Conservation (phyloP, 75 land plant species). For the Pinus albicaulis region DNA sequence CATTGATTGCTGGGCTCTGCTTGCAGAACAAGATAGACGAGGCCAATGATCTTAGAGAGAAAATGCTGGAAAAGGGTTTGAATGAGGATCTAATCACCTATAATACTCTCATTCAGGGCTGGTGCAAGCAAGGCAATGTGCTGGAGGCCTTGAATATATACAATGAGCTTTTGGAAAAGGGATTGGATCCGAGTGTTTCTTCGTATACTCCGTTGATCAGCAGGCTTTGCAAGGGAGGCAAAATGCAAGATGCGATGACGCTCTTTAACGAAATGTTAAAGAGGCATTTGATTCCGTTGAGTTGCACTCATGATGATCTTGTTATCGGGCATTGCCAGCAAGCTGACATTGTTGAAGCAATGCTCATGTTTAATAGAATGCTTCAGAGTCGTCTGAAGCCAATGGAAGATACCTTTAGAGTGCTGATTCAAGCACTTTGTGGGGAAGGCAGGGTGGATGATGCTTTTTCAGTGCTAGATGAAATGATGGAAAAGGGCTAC, state of each 20-base stretch:
- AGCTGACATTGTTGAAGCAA: slow-evolving; percentile 27
- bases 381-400: slow-evolving; percentile 28
- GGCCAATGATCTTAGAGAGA: slow-evolving; percentile 24
- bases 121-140: slow-evolving; percentile 47
- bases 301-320: slow-evolving; percentile 25
- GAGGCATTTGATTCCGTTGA: slow-evolving; percentile 27
- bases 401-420: slow-evolving; percentile 20
- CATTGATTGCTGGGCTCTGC: slow-evolving; percentile 41
- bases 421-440: slow-evolving; percentile 14
- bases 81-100: slow-evolving; percentile 53
- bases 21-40: slow-evolving; percentile 21
- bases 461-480: slow-evolving; percentile 24
- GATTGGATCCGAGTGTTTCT: slow-evolving; percentile 30
- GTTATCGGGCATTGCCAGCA: slow-evolving; percentile 29
- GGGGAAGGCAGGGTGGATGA: slow-evolving; percentile 20
- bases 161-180: slow-evolving; percentile 28
- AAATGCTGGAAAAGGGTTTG: slow-evolving; percentile 63
- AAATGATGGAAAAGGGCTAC: slow-evolving; percentile 27
- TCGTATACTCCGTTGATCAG: slow-evolving; percentile 39
- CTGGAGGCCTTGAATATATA: slow-evolving; percentile 34
- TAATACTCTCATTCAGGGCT: slow-evolving; percentile 60
- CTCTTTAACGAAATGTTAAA: slow-evolving; percentile 38
- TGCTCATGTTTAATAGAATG: slow-evolving; percentile 32
- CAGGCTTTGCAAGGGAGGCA: slow-evolving; percentile 35
- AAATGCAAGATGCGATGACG: slow-evolving; percentile 21